These are phyloP conservation scores for Arabidopsis suecica DNA, from an alignment of 345 rosid species.

Conservation along the genomic window DNA sequence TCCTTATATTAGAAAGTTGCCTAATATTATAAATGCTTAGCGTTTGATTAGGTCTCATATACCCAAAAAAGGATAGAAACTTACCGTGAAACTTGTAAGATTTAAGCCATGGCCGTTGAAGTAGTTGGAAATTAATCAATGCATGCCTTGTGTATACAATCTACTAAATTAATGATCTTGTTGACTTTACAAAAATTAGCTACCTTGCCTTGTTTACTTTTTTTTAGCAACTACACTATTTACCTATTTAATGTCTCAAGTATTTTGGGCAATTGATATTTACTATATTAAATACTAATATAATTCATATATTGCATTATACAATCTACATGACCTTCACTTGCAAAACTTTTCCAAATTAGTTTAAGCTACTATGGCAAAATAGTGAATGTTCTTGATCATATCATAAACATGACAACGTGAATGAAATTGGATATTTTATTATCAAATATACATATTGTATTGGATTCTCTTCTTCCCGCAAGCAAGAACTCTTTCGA, in stretches of 20 bases:
- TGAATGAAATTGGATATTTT: constrained; percentile 3
- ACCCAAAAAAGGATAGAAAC: constrained; percentile 9
- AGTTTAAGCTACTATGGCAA: constrained; percentile 21
- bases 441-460: constrained; percentile 8
- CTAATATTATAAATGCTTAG: background rate
- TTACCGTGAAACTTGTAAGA: background rate
- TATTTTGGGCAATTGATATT: background rate
- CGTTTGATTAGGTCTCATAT: background rate
- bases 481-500: constrained; percentile 21
- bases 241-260: constrained; percentile 13
- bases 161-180: constrained; percentile 17
- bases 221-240: background rate
- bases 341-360: constrained; percentile 26
- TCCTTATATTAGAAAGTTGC: constrained; percentile 13
- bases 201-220: constrained; percentile 7
- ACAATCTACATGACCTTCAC: constrained; percentile 24
- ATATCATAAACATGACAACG: constrained; percentile 36
- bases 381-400: constrained; percentile 12
- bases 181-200: constrained; percentile 33
- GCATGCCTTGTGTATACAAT: constrained; percentile 26
- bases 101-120: constrained; percentile 39
- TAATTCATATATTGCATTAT: constrained; percentile 11
- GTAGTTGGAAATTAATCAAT: constrained; percentile 41
- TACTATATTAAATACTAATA: background rate
- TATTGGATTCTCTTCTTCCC: constrained; percentile 17